These are phyloP conservation scores for Xylaria grammica DNA, from an alignment of 495 filamentous ascomycete genomes.

Conservation along the genomic window DNA sequence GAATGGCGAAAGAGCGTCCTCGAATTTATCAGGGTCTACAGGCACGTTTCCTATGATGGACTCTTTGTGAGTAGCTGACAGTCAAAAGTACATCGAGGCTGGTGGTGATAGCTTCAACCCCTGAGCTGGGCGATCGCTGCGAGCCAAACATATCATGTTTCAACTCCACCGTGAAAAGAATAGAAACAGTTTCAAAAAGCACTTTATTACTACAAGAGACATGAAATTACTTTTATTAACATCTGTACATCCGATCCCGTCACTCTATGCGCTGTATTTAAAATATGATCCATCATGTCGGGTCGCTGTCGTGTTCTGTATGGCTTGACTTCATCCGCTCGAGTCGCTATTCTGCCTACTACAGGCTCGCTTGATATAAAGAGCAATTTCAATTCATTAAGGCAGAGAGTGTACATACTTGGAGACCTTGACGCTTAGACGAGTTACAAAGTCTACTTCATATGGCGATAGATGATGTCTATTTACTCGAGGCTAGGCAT, in stretches of 20 bases:
- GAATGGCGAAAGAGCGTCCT: no score
- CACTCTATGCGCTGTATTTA: not conserved
- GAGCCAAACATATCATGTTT: not conserved
- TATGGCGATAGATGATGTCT: slow-evolving; percentile 15
- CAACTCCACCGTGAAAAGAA: not conserved
- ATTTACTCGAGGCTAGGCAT: not conserved
- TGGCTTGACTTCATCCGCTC: slow-evolving; percentile 13
- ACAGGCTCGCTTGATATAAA: slow-evolving; percentile 20
- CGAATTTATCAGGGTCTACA: no score
- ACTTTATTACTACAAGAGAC: not conserved
- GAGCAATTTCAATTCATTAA: slow-evolving; percentile 26
- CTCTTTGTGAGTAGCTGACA: not conserved
- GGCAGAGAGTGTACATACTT: slow-evolving; percentile 1
- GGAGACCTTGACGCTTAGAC: not conserved
- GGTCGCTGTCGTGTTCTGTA: slow-evolving; percentile 24
- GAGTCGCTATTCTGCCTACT: slow-evolving; percentile 10
- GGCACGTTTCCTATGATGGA: not conserved
- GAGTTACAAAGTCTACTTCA: slow-evolving; percentile 14
- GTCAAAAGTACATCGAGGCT: not conserved
- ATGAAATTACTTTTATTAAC: not conserved
- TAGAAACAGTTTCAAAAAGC: not conserved
- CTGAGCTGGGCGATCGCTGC: not conserved
- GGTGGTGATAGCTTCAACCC: slow-evolving; percentile 20
- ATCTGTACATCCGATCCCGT: not conserved
- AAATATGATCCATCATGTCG: not conserved